A percentile compares a stretch with the other conserved stretches of the same genome.
phyloP scores from a whole-genome alignment of 805 yeast species.

The Metschnikowia lochheadii region DNA sequence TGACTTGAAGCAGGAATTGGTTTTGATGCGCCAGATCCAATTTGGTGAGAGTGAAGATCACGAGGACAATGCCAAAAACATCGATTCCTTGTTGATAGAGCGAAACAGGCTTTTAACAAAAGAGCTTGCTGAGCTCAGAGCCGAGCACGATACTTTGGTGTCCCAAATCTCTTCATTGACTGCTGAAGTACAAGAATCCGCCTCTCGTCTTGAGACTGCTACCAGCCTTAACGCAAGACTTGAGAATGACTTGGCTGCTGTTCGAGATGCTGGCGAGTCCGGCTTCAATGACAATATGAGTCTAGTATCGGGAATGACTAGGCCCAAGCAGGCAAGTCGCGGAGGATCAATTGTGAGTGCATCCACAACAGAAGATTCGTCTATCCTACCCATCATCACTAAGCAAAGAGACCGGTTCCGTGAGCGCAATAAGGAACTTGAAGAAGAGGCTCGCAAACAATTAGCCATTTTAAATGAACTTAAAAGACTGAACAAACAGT shows the following conservation, averaged over 20 bases:
- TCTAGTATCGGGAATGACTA: slow-evolving; percentile 56
- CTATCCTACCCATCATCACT: slow-evolving; percentile 79
- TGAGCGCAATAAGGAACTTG: slow-evolving; percentile 75
- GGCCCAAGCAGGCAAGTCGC: slow-evolving; percentile 19
- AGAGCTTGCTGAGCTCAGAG: slow-evolving; percentile 64
- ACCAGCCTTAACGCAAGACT: slow-evolving; percentile 52
- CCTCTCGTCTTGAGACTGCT: slow-evolving; percentile 38
- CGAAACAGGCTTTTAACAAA: slow-evolving; percentile 71
- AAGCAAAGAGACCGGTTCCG: slow-evolving; percentile 94
- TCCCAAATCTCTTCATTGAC: slow-evolving; percentile 41
- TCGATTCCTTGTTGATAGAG: slow-evolving; percentile 60
- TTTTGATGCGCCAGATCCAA: slow-evolving; percentile 67
- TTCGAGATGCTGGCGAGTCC: slow-evolving; percentile 42
- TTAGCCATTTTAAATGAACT: slow-evolving; percentile 52
- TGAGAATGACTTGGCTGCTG: slow-evolving; percentile 66
- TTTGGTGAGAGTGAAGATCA: slow-evolving; percentile 52
- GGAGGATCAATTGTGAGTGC: slow-evolving; percentile 37
- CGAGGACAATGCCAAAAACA: slow-evolving; percentile 24
- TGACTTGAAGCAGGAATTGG: slow-evolving; percentile 72
- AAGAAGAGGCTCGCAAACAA: slow-evolving; percentile 68
- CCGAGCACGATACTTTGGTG: slow-evolving; percentile 47
- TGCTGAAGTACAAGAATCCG: slow-evolving; percentile 27
- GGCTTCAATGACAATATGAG: slow-evolving; percentile 58
- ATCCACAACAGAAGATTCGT: slow-evolving; percentile 32
- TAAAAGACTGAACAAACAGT: slow-evolving; percentile 55